A percentile compares a stretch with the other conserved stretches of the same genome.
These are phyloP conservation scores for Scytalidium lignicola DNA, from an alignment of 2,329 filamentous ascomycete genomes.

Conservation along the genomic window DNA sequence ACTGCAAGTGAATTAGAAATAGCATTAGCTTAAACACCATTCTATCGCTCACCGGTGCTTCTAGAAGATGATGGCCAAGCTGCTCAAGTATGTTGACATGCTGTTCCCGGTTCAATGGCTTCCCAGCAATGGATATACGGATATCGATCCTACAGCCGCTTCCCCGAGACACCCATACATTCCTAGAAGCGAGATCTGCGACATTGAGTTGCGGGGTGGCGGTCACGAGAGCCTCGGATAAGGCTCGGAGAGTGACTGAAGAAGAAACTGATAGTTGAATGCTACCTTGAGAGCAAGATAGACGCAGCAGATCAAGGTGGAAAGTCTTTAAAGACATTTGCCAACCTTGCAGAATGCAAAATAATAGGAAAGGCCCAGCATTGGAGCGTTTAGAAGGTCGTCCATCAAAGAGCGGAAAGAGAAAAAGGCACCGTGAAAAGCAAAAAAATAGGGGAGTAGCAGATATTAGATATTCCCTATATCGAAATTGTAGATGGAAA, in stretches of 20 bases:
- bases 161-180: slow-evolving; percentile 19
- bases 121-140: slow-evolving; percentile 13
- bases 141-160: slow-evolving; percentile 15
- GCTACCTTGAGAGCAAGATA: slow-evolving; percentile 8
- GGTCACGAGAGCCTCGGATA: neutral
- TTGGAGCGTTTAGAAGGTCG: neutral
- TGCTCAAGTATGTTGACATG: slow-evolving; percentile 7
- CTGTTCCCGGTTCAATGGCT: slow-evolving; percentile 3
- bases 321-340: slow-evolving; percentile 14
- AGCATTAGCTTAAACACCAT: neutral
- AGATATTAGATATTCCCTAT: too few relatives aligned
- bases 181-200: slow-evolving; percentile 16
- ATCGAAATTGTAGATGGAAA: neutral
- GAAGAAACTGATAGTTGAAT: slow-evolving; percentile 11
- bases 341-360: neutral
- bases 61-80: slow-evolving; percentile 13
- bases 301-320: slow-evolving; percentile 10
- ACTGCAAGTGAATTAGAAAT: slow-evolving; percentile 12
- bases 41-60: slow-evolving; percentile 14
- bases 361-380: neutral
- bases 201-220: slow-evolving; percentile 3
- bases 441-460: too few relatives aligned
- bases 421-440: too few relatives aligned
- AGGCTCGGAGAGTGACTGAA: slow-evolving; percentile 5
- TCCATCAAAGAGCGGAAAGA: too few relatives aligned